These are phyloP conservation scores for Dissophora globulifera DNA, from an alignment of 192 early-diverging fungal genomes.

Conservation along the genomic window DNA sequence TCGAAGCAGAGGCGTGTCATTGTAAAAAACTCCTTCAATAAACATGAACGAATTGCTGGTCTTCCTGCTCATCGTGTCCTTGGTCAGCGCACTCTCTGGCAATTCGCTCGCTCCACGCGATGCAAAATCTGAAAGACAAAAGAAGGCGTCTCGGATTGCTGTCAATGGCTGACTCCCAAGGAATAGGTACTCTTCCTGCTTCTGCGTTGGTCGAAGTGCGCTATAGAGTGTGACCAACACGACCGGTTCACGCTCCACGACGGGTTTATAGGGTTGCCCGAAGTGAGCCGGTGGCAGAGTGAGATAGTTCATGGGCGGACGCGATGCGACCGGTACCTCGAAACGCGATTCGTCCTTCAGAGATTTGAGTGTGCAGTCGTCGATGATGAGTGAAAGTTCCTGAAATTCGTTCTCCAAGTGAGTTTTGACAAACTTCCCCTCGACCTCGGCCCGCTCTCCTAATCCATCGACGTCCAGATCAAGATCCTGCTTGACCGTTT, in stretches of 20 bases:
- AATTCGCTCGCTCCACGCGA: constrained; percentile 48
- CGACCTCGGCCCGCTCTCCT: constrained; percentile 5
- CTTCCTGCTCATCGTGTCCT: constrained; percentile 65
- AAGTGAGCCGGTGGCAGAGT: neutral
- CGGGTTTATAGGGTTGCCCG: neutral
- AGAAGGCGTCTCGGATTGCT: constrained; percentile 74
- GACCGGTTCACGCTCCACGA: constrained; percentile 53
- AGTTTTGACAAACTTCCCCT: constrained; percentile 4
- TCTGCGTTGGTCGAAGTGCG: constrained; percentile 58
- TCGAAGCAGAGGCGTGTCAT: constrained; percentile 67
- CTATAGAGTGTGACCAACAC: constrained; percentile 74
- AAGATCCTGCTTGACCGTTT: neutral
- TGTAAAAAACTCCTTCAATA: constrained; percentile 82
- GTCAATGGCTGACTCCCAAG: constrained; percentile 76
- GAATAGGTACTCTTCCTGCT: constrained; percentile 72
- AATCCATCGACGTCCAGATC: constrained; percentile 1
- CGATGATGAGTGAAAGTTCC: constrained; percentile 14
- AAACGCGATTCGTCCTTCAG: constrained; percentile 9
- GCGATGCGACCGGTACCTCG: constrained; percentile 11
- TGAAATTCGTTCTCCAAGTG: constrained; percentile 28
- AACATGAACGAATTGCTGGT: constrained; percentile 75
- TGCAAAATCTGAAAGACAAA: constrained; percentile 75
- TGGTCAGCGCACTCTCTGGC: constrained; percentile 23
- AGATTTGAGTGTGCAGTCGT: constrained; percentile 13
- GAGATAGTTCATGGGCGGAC: constrained; percentile 28